Conservation (phyloP, 2,329 filamentous ascomycete genomes). For the Penicillium crustosum region DNA sequence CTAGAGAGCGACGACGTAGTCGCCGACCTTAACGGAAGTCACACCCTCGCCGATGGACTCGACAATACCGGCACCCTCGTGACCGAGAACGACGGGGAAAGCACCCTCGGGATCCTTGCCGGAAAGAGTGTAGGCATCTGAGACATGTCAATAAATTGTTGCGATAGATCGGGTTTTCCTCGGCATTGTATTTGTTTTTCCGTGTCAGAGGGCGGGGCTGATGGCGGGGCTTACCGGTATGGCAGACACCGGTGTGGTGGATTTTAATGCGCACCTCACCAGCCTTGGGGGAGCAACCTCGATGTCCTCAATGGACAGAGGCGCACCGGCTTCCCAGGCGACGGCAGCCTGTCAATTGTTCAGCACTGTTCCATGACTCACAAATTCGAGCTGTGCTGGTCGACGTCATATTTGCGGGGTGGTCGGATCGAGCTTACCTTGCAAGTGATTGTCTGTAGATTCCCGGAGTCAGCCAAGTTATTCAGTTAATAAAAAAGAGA, state of each 20-base stretch:
- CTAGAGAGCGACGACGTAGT: constrained; percentile 89
- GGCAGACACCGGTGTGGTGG: constrained; percentile 97
- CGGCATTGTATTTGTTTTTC: neutral
- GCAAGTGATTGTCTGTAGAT: constrained; percentile 79
- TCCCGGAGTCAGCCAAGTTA: constrained; percentile 8
- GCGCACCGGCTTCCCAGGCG: constrained; percentile 93
- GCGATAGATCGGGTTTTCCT: neutral
- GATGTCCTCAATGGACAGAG: constrained; percentile 84
- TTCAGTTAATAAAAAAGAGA: neutral
- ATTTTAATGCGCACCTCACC: constrained; percentile 97
- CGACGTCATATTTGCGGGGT: constrained; percentile 17
- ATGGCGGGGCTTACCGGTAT: constrained; percentile 68
- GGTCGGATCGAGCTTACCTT: constrained; percentile 53
- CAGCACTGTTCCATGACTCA: constrained; percentile 17
- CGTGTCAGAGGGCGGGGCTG: constrained; percentile 4
- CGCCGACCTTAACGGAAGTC: constrained; percentile 88
- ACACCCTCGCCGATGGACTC: constrained; percentile 94
- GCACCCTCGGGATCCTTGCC: constrained; percentile 97
- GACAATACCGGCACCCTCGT: constrained; percentile 88
- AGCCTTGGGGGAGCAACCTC: constrained; percentile 87
- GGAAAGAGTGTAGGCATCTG: constrained; percentile 89
- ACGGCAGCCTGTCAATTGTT: constrained; percentile 68
- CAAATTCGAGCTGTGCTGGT: neutral
- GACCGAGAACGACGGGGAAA: constrained; percentile 84
- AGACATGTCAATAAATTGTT: constrained; percentile 6